A percentile compares a stretch with the other conserved stretches of the same genome.
Conservation (phyloP, 2,329 filamentous ascomycete species). For the Ophioceras dolichostomum region DNA sequence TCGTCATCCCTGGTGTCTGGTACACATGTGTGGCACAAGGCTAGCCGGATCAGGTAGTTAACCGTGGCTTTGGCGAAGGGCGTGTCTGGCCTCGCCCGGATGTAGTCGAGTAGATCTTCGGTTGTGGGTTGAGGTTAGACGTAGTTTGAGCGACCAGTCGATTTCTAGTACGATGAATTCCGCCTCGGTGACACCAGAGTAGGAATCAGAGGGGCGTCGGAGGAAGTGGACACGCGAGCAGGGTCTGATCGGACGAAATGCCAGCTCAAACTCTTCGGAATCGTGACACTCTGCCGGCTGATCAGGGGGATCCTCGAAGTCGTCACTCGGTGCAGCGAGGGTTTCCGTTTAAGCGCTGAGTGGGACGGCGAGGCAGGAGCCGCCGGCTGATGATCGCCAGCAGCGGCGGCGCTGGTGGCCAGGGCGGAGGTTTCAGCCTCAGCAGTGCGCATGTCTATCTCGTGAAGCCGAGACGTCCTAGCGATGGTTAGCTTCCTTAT, state of each 20-base stretch:
- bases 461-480: constrained; percentile 80
- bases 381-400: no score
- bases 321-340: no score
- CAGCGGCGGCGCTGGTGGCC: no score
- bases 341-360: background rate
- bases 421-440: no score
- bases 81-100: constrained; percentile 62
- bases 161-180: constrained; percentile 38
- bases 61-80: constrained; percentile 67
- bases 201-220: no score
- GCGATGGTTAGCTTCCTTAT: constrained; percentile 88
- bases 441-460: constrained; percentile 52
- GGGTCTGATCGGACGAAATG: background rate
- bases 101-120: constrained; percentile 63
- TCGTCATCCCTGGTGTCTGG: constrained; percentile 58
- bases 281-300: constrained; percentile 6
- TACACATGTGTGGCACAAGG: constrained; percentile 82
- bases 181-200: constrained; percentile 18
- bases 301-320: no score
- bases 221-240: no score
- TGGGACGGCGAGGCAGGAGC: background rate
- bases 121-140: constrained; percentile 51
- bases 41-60: constrained; percentile 73
- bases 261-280: constrained; percentile 5
- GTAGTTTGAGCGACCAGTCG: constrained; percentile 33